Conservation (phyloP, 441 rosid genomes). For the Brassica hybrid region DNA sequence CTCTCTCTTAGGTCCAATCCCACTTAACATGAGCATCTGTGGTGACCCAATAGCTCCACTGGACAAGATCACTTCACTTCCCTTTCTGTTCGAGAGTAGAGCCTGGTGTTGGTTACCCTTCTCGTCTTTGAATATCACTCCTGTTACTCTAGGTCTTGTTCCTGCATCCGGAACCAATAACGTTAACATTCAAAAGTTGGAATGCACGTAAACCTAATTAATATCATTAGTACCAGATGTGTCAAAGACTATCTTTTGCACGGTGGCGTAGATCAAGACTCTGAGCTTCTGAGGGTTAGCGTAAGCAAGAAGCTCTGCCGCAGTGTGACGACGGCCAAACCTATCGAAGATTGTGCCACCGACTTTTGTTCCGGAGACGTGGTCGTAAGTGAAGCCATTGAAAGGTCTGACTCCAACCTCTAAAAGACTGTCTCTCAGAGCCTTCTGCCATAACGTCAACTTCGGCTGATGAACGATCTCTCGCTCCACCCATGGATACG, state of each 20-base stretch:
- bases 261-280: slow-evolving; percentile 83
- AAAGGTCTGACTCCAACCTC: slow-evolving; percentile 84
- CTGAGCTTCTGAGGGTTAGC: slow-evolving; percentile 72
- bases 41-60: slow-evolving; percentile 94
- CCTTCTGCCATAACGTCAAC: slow-evolving; percentile 77
- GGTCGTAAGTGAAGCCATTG: slow-evolving; percentile 92
- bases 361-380: slow-evolving; percentile 84
- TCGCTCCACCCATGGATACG: slow-evolving; percentile 90
- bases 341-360: slow-evolving; percentile 94
- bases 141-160: slow-evolving; percentile 68
- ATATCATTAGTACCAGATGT: slow-evolving; percentile 49
- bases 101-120: slow-evolving; percentile 76
- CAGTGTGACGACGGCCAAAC: slow-evolving; percentile 88
- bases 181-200: slow-evolving; percentile 8
- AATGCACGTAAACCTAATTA: background rate
- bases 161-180: slow-evolving; percentile 45
- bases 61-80: slow-evolving; percentile 84
- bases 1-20: slow-evolving; percentile 80
- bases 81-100: slow-evolving; percentile 50
- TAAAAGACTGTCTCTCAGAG: slow-evolving; percentile 76
- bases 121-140: slow-evolving; percentile 90
- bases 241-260: slow-evolving; percentile 78
- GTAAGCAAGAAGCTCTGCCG: slow-evolving; percentile 86
- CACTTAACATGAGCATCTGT: slow-evolving; percentile 87
- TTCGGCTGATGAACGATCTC: slow-evolving; percentile 74